Base-by-base conservation (phyloP, 1,139 yeast genomes). In the Yamadazyma jaroonii region DNA sequence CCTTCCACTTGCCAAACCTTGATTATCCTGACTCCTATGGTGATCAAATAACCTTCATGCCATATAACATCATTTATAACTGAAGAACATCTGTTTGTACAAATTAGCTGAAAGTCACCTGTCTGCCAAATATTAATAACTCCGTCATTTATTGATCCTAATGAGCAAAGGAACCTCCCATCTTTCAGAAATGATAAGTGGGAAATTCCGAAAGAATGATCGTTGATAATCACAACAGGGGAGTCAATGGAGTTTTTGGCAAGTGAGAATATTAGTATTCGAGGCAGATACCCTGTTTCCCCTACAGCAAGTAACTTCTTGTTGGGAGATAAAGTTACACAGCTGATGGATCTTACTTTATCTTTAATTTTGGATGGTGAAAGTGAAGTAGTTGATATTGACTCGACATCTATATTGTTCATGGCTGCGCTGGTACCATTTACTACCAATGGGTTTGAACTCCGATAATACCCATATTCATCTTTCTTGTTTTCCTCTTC, bases 81-180 rank as follows among this genome's bases (percentile, higher is more conserved):
- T 0, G 84, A 72, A 1, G 84, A 77, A 53, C 89, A 82, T 45
- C 77, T 67, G 56, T 82, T 82, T 32, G 77, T 71, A 0, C 80
- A 75, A 13, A 46, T 59, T 52, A 50, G 64, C 41, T 36, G 48
- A 3, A 48, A 59, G 20, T 42, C 41, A 33, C 43, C 36, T 10
- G 76, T 41, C 32, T 57, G 62, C 90, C 90, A 83, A 3, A 83
- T 58, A 47, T 79, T 75, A 11, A 83, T 51, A 41, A 70, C 79
- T 2, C 89, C 88, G 50, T 83, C 90, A 46, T 79, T 80, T 1
- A 79, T 61, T 10, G 73, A 61, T 0, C 90, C 90, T 39, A 82
- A 57, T 3, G 86, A 77, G 26, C 83, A 74, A 29, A 83, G 59
- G 42, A 50, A 64, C 28, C 57, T 61, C 41, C 82, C 80, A 45